phyloP scores from a whole-genome alignment of 2,329 filamentous ascomycete species.

The Neodidymelliopsis sp. region DNA sequence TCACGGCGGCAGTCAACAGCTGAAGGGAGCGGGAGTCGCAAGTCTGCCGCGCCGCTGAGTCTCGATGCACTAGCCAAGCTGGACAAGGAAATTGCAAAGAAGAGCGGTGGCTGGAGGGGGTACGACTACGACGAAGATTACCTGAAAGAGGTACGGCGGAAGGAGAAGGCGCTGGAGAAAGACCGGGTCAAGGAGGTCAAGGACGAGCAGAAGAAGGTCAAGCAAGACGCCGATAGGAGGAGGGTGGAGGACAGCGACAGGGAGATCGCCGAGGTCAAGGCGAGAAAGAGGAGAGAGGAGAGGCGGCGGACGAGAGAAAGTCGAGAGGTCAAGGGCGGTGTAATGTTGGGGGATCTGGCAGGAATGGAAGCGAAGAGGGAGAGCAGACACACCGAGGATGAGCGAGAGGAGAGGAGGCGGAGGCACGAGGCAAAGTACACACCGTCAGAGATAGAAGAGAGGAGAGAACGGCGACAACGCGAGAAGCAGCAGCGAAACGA shows the following conservation, averaged over 20 bases:
- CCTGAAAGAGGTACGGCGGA: constrained; percentile 46
- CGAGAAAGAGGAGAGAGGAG: constrained; percentile 31
- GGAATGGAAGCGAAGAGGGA: constrained; percentile 37
- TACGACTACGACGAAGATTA: constrained; percentile 53
- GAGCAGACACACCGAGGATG: constrained; percentile 38
- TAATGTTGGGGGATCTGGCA: constrained; percentile 15
- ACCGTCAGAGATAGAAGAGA: constrained; percentile 49
- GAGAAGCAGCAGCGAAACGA: constrained; percentile 41
- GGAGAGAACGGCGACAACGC: constrained; percentile 52
- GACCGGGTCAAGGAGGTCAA: constrained; percentile 45
- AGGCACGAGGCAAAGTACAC: constrained; percentile 41
- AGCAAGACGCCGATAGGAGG: constrained; percentile 40
- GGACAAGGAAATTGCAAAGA: constrained; percentile 67
- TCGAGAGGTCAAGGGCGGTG: constrained; percentile 31
- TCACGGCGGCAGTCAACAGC: constrained; percentile 33
- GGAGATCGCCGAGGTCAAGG: constrained; percentile 28
- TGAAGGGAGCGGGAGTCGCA: constrained; percentile 37
- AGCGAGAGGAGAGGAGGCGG: constrained; percentile 38
- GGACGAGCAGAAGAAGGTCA: constrained; percentile 34
- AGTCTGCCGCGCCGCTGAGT: constrained; percentile 51
- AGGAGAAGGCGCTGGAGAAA: constrained; percentile 47
- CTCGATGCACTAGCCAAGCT: constrained; percentile 70
- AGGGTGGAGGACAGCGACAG: constrained; percentile 40
- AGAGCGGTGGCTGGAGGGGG: constrained; percentile 50
- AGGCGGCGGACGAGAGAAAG: constrained; percentile 26